phyloP scores from a whole-genome alignment of 129 eudicot species.

The Erigeron canadensis region DNA sequence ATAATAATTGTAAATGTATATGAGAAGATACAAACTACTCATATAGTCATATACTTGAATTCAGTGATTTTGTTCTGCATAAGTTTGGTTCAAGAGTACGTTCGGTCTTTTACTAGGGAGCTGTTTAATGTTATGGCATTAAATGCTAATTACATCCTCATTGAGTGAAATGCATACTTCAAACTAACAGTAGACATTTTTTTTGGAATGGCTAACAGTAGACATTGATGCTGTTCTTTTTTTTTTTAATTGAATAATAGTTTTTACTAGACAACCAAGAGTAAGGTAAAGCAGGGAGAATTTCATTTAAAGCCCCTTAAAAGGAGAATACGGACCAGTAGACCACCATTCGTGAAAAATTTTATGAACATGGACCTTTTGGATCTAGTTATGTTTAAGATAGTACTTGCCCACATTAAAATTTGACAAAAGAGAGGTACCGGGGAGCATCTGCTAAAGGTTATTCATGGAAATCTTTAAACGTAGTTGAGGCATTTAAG shows the following conservation, averaged over 20 bases:
- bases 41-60: not conserved
- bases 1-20: not conserved
- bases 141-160: not conserved
- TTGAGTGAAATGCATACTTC: not conserved
- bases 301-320: not conserved
- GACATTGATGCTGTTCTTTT: not conserved
- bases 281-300: not conserved
- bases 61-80: not conserved
- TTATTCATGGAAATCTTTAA: not conserved
- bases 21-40: not conserved
- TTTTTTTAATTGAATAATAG: constrained; percentile 4
- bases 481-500: not conserved
- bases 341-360: not conserved
- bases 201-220: too few relatives aligned
- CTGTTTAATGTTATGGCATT: not conserved
- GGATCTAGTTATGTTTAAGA: not conserved
- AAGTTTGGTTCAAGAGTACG: not conserved
- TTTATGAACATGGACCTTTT: not conserved
- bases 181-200: not conserved
- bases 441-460: not conserved
- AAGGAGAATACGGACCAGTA: not conserved
- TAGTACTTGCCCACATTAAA: not conserved
- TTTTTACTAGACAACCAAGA: not conserved
- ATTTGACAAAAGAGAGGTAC: not conserved
- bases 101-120: not conserved